phyloP scores from a whole-genome alignment of 2,329 filamentous ascomycete species.

The Xylariaceae sp. region DNA sequence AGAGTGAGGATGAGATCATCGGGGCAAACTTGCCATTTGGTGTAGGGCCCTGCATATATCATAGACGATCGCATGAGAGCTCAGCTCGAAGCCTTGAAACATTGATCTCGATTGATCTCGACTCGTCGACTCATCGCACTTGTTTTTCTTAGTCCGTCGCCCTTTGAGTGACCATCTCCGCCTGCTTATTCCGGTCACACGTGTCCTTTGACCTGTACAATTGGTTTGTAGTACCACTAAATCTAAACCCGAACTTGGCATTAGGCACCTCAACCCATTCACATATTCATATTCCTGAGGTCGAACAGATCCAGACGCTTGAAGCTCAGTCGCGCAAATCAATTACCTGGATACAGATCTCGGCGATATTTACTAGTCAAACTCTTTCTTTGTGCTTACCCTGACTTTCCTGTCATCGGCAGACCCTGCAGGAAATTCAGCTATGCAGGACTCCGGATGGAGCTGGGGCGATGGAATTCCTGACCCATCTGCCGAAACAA shows the following conservation, averaged over 20 bases:
- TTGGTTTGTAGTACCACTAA: conserved; percentile 17
- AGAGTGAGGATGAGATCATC: no score
- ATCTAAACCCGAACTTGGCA: background rate
- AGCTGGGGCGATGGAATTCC: conserved; percentile 8
- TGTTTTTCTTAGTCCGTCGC: background rate
- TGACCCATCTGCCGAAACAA: background rate
- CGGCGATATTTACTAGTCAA: no score
- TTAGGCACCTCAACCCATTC: no score
- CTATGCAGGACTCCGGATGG: conserved; percentile 16
- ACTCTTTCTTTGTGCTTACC: no score
- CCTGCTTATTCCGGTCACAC: conserved; percentile 9
- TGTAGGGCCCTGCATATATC: no score
- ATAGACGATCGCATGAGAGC: no score
- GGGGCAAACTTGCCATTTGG: no score
- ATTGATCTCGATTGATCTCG: background rate
- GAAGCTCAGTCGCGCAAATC: conserved; percentile 5
- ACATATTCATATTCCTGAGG: background rate
- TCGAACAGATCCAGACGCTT: background rate
- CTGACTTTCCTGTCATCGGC: background rate
- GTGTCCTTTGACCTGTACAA: conserved; percentile 16
- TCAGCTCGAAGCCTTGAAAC: no score
- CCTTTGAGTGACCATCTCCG: conserved; percentile 1
- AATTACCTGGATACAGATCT: background rate
- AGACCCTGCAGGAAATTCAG: conserved; percentile 5
- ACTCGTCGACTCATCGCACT: background rate